Evolutionary conservation across 2,329 filamentous ascomycete genomes (phyloP).

Genomic region (Periconia sp.): DNA sequence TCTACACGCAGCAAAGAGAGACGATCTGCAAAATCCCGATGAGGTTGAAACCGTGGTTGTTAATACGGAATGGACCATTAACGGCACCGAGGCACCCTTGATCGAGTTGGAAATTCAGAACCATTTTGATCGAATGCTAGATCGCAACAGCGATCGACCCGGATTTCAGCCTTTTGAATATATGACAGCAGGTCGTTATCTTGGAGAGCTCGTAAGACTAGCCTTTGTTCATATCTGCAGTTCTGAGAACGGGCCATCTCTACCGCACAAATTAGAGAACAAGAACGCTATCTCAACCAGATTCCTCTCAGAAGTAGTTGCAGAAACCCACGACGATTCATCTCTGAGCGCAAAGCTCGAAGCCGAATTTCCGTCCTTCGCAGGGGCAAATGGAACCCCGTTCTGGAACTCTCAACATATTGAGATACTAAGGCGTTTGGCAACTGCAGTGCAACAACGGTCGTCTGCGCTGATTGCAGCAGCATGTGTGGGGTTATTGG

Average conservation of each 20-base stretch:
- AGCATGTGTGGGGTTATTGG: constrained; percentile 69
- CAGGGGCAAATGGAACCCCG: constrained; percentile 22
- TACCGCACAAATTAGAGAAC: constrained; percentile 60
- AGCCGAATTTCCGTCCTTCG: constrained; percentile 57
- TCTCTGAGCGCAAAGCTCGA: constrained; percentile 48
- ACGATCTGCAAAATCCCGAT: constrained; percentile 32
- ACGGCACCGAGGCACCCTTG: constrained; percentile 70
- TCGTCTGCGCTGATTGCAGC: constrained; percentile 76
- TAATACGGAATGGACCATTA: constrained; percentile 85
- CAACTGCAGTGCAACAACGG: constrained; percentile 69
- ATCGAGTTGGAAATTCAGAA: constrained; percentile 65
- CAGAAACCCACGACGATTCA: constrained; percentile 32
- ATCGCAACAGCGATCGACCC: constrained; percentile 66
- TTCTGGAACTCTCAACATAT: constrained; percentile 65
- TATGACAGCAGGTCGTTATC: constrained; percentile 77
- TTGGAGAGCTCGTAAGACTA: constrained; percentile 74
- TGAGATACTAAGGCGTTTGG: constrained; percentile 64
- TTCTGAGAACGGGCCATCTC: constrained; percentile 29
- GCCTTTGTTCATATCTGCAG: constrained; percentile 64
- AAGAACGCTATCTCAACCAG: constrained; percentile 69
- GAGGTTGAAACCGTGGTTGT: constrained; percentile 68
- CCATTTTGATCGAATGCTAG: constrained; percentile 69
- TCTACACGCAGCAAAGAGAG: constrained; percentile 65
- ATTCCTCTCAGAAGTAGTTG: constrained; percentile 71
- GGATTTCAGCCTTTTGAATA: constrained; percentile 84